phyloP scores from a whole-genome alignment of 306 rosid genomes.

The Luffa aegyptiaca region DNA sequence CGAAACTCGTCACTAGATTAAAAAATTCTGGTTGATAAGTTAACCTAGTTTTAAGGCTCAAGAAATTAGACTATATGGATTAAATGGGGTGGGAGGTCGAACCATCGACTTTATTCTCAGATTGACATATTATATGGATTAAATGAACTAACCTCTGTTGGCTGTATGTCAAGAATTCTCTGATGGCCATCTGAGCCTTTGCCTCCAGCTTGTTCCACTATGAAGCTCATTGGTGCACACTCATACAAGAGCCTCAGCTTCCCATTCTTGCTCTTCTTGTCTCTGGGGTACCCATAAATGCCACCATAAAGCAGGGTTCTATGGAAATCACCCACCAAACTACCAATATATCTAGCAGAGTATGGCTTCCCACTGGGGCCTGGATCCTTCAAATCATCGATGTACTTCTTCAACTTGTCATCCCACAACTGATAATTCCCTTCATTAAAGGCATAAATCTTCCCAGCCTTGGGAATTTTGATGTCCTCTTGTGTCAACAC shows the following conservation, averaged over 20 bases:
- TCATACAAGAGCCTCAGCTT: slow-evolving; percentile 89
- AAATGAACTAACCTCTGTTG: slow-evolving; percentile 49
- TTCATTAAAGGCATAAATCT: slow-evolving; percentile 87
- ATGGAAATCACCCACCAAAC: slow-evolving; percentile 92
- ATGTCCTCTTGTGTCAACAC: slow-evolving; percentile 76
- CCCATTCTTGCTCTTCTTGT: slow-evolving; percentile 94
- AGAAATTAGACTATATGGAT: neutral
- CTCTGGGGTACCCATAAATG: slow-evolving; percentile 91
- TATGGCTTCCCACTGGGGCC: slow-evolving; percentile 92
- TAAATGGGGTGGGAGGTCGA: too few species aligned
- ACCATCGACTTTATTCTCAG: too few species aligned
- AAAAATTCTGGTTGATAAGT: neutral
- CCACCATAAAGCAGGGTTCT: slow-evolving; percentile 89
- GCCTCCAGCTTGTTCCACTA: slow-evolving; percentile 97
- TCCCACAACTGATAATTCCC: slow-evolving; percentile 97
- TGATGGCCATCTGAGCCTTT: slow-evolving; percentile 86
- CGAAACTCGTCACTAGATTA: neutral
- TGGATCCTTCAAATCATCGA: slow-evolving; percentile 83
- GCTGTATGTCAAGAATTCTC: slow-evolving; percentile 84
- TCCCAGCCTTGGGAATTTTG: slow-evolving; percentile 78
- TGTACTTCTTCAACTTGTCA: slow-evolving; percentile 83
- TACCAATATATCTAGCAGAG: slow-evolving; percentile 89
- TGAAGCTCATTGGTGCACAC: slow-evolving; percentile 98
- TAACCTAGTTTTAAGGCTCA: neutral
- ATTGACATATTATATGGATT: neutral